Conservation (phyloP, 129 eudicot genomes). For the Artemisia argyi region DNA sequence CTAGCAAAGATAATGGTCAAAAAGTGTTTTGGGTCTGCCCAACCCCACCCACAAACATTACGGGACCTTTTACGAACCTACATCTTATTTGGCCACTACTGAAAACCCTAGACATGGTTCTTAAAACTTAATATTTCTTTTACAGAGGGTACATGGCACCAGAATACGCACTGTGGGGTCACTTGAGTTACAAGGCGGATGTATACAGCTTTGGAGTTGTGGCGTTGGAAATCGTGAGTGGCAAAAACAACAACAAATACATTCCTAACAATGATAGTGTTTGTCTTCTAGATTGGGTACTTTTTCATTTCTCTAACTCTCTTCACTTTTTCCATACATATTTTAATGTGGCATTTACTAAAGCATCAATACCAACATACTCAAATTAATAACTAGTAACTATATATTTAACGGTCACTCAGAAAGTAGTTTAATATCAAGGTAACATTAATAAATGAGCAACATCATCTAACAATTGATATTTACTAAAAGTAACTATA, state of each 20-base stretch:
- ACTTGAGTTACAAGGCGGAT: conserved; percentile 52
- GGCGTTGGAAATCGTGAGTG: conserved; percentile 50
- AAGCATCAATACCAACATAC: not conserved
- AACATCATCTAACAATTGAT: not conserved
- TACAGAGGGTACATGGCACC: conserved; percentile 57
- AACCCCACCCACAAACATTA: not conserved
- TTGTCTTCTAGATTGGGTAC: conserved; percentile 53
- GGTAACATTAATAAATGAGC: not conserved
- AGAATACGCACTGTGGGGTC: conserved; percentile 54
- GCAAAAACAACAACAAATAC: conserved; percentile 40
- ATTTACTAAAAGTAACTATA: not conserved
- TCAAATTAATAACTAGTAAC: no score
- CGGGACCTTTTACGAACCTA: not conserved
- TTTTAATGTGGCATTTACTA: not conserved
- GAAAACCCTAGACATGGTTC: conserved; percentile 13
- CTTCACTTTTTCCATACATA: not conserved
- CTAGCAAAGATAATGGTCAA: not conserved
- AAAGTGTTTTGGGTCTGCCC: not conserved
- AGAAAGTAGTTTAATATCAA: no score
- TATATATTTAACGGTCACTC: not conserved
- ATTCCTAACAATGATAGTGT: conserved; percentile 41
- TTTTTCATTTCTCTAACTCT: not conserved
- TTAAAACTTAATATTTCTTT: not conserved
- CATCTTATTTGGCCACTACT: not conserved
- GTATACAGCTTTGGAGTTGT: conserved; percentile 54